phyloP scores from a whole-genome alignment of 2,329 filamentous ascomycete species.

The Aureobasidium mangrovei region DNA sequence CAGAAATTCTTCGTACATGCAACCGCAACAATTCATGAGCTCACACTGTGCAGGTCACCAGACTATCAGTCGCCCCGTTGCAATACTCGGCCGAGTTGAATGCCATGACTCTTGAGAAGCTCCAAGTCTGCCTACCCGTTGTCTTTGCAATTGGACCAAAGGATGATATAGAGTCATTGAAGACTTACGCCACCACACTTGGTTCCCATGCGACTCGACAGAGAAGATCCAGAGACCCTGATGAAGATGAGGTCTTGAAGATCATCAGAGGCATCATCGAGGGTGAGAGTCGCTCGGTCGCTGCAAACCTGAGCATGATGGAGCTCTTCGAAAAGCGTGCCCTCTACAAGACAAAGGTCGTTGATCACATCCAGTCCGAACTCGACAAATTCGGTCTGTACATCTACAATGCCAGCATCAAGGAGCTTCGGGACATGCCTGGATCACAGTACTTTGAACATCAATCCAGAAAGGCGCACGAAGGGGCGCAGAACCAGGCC shows the following conservation, averaged over 20 bases:
- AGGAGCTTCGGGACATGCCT: constrained; percentile 76
- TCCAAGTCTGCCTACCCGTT: constrained; percentile 72
- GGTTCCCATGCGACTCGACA: too few relatives aligned
- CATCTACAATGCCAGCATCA: constrained; percentile 66
- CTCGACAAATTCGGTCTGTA: constrained; percentile 67
- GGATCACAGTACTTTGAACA: constrained; percentile 77
- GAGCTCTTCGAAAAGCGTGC: constrained; percentile 75
- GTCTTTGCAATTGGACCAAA: constrained; percentile 82
- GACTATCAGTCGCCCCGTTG: constrained; percentile 46
- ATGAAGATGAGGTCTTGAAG: constrained; percentile 33
- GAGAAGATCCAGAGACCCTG: constrained; percentile 46
- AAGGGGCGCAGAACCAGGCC: constrained; percentile 75
- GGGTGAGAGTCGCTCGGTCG: constrained; percentile 74
- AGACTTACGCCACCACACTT: constrained; percentile 75
- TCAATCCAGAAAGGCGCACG: constrained; percentile 73
- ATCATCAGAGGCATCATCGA: constrained; percentile 89
- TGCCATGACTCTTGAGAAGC: constrained; percentile 83
- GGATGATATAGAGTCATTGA: constrained; percentile 58
- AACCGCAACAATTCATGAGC: background rate
- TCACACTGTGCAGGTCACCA: constrained; percentile 23
- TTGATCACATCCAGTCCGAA: constrained; percentile 62
- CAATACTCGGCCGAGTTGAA: constrained; percentile 77
- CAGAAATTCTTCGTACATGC: background rate
- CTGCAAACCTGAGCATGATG: constrained; percentile 87
- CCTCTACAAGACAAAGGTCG: constrained; percentile 62